Conservation (phyloP, 2,329 filamentous ascomycete species). For the Phymatotrichopsis omnivora region DNA sequence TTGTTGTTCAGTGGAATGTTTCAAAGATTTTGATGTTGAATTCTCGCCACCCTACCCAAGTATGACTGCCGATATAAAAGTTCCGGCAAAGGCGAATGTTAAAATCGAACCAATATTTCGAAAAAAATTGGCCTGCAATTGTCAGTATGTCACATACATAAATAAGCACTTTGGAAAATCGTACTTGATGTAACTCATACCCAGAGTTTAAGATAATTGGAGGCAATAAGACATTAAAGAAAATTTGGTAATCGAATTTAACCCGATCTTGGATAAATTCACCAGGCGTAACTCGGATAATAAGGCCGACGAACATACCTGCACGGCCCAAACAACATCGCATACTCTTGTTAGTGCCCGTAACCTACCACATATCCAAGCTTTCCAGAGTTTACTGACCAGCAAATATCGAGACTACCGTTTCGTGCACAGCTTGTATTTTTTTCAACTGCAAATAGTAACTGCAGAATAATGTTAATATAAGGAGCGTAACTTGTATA, state of each 20-base stretch:
- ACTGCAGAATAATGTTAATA: constrained; percentile 89
- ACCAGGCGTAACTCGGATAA: constrained; percentile 70
- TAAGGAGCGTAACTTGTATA: constrained; percentile 89
- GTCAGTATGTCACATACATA: constrained; percentile 2
- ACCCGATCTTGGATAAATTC: constrained; percentile 81
- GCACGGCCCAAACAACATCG: neutral
- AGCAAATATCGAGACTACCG: constrained; percentile 94
- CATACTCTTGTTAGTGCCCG: constrained; percentile 1
- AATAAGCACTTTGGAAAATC: constrained; percentile 22
- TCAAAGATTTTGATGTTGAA: no score
- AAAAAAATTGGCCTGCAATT: constrained; percentile 75
- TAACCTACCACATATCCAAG: no score
- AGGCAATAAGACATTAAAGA: constrained; percentile 97
- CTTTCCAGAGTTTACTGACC: constrained; percentile 49
- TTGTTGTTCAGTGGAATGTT: neutral
- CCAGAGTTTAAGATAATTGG: constrained; percentile 96
- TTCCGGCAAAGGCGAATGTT: constrained; percentile 94
- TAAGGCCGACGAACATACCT: constrained; percentile 92
- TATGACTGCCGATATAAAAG: constrained; percentile 93
- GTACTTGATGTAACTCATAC: constrained; percentile 83
- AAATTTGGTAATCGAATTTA: constrained; percentile 97
- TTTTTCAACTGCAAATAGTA: constrained; percentile 95
- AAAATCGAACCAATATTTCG: constrained; percentile 94
- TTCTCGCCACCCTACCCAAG: constrained; percentile 47
- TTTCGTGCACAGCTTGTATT: constrained; percentile 95